Base-by-base conservation (phyloP, 768 basidiomycete genomes). In the Coprinopsis sp. region DNA sequence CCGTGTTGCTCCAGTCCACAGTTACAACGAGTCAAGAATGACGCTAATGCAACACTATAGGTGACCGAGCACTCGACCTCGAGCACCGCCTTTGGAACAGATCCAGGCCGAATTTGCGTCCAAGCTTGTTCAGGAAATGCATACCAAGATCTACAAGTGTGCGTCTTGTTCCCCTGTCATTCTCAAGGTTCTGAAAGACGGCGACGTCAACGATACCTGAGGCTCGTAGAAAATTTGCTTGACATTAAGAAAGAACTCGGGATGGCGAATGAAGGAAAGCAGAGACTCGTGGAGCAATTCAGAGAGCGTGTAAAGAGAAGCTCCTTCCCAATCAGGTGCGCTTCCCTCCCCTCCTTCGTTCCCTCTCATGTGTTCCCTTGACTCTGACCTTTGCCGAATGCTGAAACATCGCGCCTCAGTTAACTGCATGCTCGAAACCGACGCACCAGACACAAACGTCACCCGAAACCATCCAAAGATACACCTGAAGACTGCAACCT, bases 311-410 rank as follows among this genome's bases (percentile, higher is more conserved):
- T 91, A 0, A 79, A 76, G 16, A 65, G 64, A 94, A 53, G 87
- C 86, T 56, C 95, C 96, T 92, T 91, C 93, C 0, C 88, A 27
- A 93, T 96, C 54, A 91, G 90, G 90, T 70, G 91, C 14, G 91
- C 89, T 2, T 84, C 90, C 79, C 90, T 98, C 37, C 96, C 96
- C 0, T 99, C 95, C 94, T 96, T 96, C 33, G 82, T n/a, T n/a
- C n/a, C n/a, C n/a, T n/a, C n/a, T n/a, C n/a, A n/a, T n/a, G n/a
- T n/a, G n/a, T n/a, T n/a, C n/a, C n/a, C n/a, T n/a, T n/a, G n/a
- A n/a, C n/a, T n/a, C n/a, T n/a, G n/a, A n/a, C n/a, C n/a, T n/a
- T n/a, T n/a, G n/a, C n/a, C n/a, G n/a, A n/a, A n/a, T n/a, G n/a
- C n/a, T n/a, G n/a, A n/a, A n/a, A n/a, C n/a, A n/a, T n/a, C n/a